Percentiles rank a stretch among this genome's conserved stretches.
These are phyloP conservation scores for Cercospora zeina DNA, from an alignment of 2,329 filamentous ascomycete genomes.

Conservation along the genomic window DNA sequence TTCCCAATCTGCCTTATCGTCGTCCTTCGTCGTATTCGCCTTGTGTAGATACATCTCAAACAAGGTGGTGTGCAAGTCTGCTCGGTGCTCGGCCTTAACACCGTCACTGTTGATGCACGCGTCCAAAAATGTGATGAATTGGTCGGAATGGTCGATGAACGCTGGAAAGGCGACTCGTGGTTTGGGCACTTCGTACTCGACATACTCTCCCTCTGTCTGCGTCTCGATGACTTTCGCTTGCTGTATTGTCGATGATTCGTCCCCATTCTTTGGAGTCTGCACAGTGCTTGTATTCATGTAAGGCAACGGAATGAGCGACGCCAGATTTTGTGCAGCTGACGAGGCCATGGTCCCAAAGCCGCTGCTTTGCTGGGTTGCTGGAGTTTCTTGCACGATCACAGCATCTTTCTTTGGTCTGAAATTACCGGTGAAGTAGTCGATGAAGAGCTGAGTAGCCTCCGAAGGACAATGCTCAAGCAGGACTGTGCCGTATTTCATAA, in stretches of 20 bases:
- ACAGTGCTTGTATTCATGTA: constrained; percentile 71
- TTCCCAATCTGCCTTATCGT: constrained; percentile 78
- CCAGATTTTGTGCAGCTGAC: constrained; percentile 81
- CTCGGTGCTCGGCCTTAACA: constrained; percentile 71
- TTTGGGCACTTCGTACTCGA: constrained; percentile 74
- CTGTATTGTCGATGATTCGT: constrained; percentile 51
- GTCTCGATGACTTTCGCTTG: constrained; percentile 57
- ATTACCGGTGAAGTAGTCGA: constrained; percentile 88
- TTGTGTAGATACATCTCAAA: constrained; percentile 99
- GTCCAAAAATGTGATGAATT: constrained; percentile 91
- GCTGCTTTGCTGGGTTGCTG: constrained; percentile 37
- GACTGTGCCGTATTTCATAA: constrained; percentile 94
- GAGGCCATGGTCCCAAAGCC: constrained; percentile 55
- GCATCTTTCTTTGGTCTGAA: constrained; percentile 73
- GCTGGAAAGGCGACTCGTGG: constrained; percentile 91
- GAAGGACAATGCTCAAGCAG: constrained; percentile 82
- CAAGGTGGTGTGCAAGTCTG: constrained; percentile 88
- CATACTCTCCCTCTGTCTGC: constrained; percentile 53
- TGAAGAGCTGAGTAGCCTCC: constrained; percentile 82
- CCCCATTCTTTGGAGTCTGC: constrained; percentile 50
- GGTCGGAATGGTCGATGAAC: constrained; percentile 88
- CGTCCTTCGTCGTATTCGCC: constrained; percentile 71
- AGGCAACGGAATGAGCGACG: constrained; percentile 77
- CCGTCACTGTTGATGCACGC: constrained; percentile 73
- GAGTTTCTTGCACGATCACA: constrained; percentile 51